Percentiles rank a stretch among this genome's conserved stretches.
phyloP scores from a whole-genome alignment of 345 rosid species.

The Eucalyptus polyanthemos region DNA sequence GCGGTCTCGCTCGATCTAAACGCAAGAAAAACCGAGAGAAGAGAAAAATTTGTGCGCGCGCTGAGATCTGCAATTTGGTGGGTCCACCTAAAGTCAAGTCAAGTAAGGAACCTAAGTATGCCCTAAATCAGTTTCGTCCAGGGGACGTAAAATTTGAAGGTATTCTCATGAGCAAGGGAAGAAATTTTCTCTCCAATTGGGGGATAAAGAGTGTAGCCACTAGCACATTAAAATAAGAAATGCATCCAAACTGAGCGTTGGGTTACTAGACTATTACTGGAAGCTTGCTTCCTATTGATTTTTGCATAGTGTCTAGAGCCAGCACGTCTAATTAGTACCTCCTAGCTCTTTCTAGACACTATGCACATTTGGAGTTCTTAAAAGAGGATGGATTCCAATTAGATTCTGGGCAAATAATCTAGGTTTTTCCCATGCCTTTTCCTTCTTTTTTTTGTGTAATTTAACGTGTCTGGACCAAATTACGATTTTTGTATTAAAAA shows the following conservation, averaged over 20 bases:
- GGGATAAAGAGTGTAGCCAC: no score
- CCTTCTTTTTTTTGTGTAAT: neutral
- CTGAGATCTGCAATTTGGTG: neutral
- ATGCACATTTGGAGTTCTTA: neutral
- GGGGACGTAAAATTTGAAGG: rapidly evolving
- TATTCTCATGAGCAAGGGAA: no score
- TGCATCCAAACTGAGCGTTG: no score
- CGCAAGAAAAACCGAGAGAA: neutral
- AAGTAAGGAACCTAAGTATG: no score
- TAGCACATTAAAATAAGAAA: no score
- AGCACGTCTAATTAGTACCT: no score
- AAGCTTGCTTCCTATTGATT: no score
- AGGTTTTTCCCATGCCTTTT: neutral
- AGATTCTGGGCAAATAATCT: neutral
- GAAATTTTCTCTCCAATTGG: no score
- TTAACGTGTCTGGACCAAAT: neutral
- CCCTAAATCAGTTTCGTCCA: no score
- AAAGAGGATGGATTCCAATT: neutral
- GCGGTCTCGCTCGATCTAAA: neutral
- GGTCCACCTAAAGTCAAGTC: neutral
- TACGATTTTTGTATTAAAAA: neutral
- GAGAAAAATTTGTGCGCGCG: neutral
- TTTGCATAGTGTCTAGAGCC: no score
- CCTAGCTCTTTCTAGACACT: no score
- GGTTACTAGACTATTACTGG: no score